These are phyloP conservation scores for Fistulifera solaris DNA, from an alignment of 108 stramenopile genomes.

Conservation along the genomic window DNA sequence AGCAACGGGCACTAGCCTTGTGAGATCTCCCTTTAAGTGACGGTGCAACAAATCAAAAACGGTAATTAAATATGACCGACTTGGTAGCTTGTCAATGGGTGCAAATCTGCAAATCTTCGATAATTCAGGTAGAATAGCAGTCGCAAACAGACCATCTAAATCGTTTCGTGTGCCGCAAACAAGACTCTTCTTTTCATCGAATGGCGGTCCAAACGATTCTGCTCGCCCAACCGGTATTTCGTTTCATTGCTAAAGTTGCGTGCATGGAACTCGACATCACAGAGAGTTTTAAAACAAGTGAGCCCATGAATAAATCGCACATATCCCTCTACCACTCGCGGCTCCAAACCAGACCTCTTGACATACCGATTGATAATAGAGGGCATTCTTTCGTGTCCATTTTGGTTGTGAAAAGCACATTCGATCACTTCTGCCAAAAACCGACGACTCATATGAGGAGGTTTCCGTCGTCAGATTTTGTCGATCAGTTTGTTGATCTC, in stretches of 20 bases:
- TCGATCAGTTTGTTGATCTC: too few relatives aligned
- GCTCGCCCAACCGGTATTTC: too few relatives aligned
- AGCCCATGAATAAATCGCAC: too few relatives aligned
- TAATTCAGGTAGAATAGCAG: background rate
- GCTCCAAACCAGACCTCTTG: background rate
- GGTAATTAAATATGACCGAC: background rate
- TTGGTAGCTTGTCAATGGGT: background rate
- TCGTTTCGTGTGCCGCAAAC: background rate
- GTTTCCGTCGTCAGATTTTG: background rate
- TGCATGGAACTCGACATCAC: too few relatives aligned
- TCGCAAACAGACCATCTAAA: slow-evolving; percentile 1
- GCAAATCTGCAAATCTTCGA: background rate
- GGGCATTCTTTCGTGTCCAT: background rate
- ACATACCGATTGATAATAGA: too few relatives aligned
- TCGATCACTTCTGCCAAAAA: slow-evolving; percentile 10
- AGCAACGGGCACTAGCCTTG: slow-evolving; percentile 1
- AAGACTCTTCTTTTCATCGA: slow-evolving; percentile 2
- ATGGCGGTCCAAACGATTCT: background rate
- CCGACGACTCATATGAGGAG: background rate
- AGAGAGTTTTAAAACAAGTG: too few relatives aligned
- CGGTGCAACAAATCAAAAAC: background rate
- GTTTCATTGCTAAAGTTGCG: too few relatives aligned
- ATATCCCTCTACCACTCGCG: background rate
- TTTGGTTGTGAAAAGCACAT: background rate
- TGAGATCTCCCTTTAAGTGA: background rate